Base-by-base conservation (phyloP, 1,284 basidiomycete species). In the Cerrena zonata region DNA sequence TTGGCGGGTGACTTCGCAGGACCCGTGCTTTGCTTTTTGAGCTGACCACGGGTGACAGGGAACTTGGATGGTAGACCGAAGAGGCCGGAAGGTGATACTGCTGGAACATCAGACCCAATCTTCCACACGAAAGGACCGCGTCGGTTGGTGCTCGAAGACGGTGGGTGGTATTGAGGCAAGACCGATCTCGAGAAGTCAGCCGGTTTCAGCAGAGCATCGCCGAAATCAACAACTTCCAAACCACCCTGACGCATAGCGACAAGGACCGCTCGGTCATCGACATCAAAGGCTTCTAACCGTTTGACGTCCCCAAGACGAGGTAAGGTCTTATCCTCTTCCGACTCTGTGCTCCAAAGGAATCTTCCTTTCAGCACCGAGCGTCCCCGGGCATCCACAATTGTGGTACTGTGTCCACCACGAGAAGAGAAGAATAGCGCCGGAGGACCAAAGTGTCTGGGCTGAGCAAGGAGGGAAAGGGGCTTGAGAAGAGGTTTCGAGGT, bases 361-460 rank as follows among this genome's bases (percentile, higher is more conserved):
- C 82, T 80, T 26, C 84, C 84, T 58, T 89, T 87, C 15, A 91
- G 74, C 11, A 91, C 88, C 4, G 88, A 87, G 49, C 86, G 74
- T 26, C 90, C 90, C 21, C 89, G 79, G 22, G 84, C 79, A 60
- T 91, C 90, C 19, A 92, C 90, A 47, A 92, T 89, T 3, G 85
- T 77, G 0, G 89, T 92, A 56, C 87, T 88, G 58, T 89, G 86
- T 1, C 86, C 86, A 19, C 91, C 90, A 24, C 89, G 82, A 18
- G 89, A 87, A 19, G 89, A 91, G 64, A 82, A 92, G 70, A 93
- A 93, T 18, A 93, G 67, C 0, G 90, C 87, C 1, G 90, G 90
- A 19, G 89, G 90, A 0, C 90, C 90, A 57, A 88, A 91, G 61
- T 89, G 86, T 26, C 76, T 77, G 2, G 90, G 84, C 58, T 92